These are phyloP conservation scores for Botrytis sinoallii DNA, from an alignment of 2,329 filamentous ascomycete species.

Conservation along the genomic window DNA sequence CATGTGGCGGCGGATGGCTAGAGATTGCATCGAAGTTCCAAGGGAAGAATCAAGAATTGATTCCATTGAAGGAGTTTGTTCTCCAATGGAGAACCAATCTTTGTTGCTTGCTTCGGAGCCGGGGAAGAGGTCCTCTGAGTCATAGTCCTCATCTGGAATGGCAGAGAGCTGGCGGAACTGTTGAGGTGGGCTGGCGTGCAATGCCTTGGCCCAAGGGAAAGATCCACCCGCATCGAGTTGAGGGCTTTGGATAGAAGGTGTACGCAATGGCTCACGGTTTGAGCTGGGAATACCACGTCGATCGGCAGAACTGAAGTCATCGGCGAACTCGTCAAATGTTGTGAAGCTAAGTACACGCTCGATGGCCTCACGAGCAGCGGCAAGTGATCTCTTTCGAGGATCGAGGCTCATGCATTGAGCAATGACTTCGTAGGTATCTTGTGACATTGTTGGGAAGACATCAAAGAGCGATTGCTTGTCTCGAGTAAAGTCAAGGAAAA, in stretches of 20 bases:
- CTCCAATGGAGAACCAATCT: conserved; percentile 76
- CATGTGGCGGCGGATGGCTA: conserved; percentile 52
- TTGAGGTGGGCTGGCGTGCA: conserved; percentile 72
- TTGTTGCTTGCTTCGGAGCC: conserved; percentile 66
- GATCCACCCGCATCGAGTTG: conserved; percentile 77
- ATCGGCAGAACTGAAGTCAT: conserved; percentile 89
- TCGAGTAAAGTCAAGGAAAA: conserved; percentile 89
- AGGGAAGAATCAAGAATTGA: conserved; percentile 83
- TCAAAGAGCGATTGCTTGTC: conserved; percentile 97
- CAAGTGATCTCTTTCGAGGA: conserved; percentile 80
- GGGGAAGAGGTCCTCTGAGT: conserved; percentile 78
- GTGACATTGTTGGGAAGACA: conserved; percentile 97
- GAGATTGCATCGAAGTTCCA: conserved; percentile 75
- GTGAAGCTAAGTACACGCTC: conserved; percentile 85
- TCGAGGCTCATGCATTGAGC: conserved; percentile 88
- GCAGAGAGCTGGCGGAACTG: conserved; percentile 78
- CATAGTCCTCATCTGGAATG: conserved; percentile 76
- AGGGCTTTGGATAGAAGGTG: conserved; percentile 89
- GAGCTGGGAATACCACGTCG: conserved; percentile 75
- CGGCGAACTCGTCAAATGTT: conserved; percentile 82
- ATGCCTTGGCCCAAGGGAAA: conserved; percentile 92
- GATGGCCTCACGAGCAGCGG: conserved; percentile 73
- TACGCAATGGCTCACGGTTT: conserved; percentile 92
- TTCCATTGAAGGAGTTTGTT: conserved; percentile 75
- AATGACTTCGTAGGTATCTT: conserved; percentile 94